phyloP scores from a whole-genome alignment of 257 asterid genomes.

The Pogostemon cablin region DNA sequence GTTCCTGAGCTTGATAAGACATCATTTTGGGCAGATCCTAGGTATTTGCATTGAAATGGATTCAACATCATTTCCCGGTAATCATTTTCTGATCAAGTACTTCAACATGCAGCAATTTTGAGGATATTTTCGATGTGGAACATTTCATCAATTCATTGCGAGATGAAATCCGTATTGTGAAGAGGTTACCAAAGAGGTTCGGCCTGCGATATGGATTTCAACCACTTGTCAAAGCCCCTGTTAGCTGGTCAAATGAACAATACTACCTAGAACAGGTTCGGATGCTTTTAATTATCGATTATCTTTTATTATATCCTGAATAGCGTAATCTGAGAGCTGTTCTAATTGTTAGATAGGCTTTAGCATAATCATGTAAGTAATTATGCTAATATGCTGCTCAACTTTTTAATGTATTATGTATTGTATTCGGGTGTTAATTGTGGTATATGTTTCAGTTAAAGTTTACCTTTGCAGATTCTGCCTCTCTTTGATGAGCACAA shows the following conservation, averaged over 20 bases:
- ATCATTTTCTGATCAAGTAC: conserved; percentile 26
- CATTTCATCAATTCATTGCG: conserved; percentile 86
- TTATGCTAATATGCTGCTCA: background rate
- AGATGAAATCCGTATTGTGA: conserved; percentile 82
- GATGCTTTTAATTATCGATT: conserved; percentile 5
- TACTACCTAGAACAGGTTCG: conserved; percentile 90
- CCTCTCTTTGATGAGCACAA: conserved; percentile 78
- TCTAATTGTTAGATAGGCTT: background rate
- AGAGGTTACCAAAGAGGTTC: conserved; percentile 78
- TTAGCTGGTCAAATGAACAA: conserved; percentile 94
- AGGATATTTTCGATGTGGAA: conserved; percentile 80
- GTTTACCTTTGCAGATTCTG: conserved; percentile 60
- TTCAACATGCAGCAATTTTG: conserved; percentile 55
- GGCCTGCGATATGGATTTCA: conserved; percentile 62
- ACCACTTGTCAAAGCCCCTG: conserved; percentile 84
- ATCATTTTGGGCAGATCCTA: conserved; percentile 98
- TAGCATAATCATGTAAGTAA: background rate
- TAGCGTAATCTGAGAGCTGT: background rate
- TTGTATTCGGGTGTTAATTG: background rate
- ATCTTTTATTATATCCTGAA: conserved; percentile 5
- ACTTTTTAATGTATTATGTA: conserved; percentile 1
- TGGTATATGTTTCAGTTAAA: conserved; percentile 26
- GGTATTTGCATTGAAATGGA: conserved; percentile 52
- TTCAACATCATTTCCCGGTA: background rate
- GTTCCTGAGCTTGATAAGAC: conserved; percentile 96